Evolutionary conservation across 192 early-diverging fungal genomes (phyloP), one percentile per base, ranked within the genome.

Genomic region (Geosiphon pyriformis): DNA sequence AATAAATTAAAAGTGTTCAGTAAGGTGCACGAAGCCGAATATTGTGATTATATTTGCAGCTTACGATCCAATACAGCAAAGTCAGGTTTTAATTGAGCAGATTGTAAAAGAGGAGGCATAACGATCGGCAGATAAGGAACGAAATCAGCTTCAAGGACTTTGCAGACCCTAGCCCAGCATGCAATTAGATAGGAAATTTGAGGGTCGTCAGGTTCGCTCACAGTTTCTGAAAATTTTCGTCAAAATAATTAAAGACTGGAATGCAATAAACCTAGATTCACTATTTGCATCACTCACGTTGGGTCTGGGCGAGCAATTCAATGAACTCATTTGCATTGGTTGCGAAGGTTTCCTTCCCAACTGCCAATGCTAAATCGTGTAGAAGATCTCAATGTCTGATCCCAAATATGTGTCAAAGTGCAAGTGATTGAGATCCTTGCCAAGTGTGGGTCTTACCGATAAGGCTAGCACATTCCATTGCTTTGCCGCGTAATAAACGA

Each of bases 81-180:
- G 65, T 99, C 95, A 6, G 97, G 95, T 73, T 94, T 93, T 58
- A 93, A 80, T 61, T 84, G 79, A n/a, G 94, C 96, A 52, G 86
- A 88, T 33, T 79, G 73, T 26, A 98, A 59, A 75, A 99, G 85
- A 23, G 94, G 90, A 33, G 93, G 92, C 82, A 99, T 94, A 22
- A 99, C 93, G 56, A 92, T 84, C 18, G 85, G 78, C 67, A 98
- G 73, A 66, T 94, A 92, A 26, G 96, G 98, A 37, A 92, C 85
- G 84, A 99, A 99, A 48, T 98, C 94, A 12, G 80, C 79, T 11
- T 88, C 94, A 70, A 99, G 83, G 12, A 98, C 89, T 75, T 91
- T 94, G 84, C 96, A 98, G 70, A 99, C 78, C 47, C 98, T 87
- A 26, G 94, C 94, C 98, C 98, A 99, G 53, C 93, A 90, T 52